Conservation (phyloP, 306 rosid species). For the Citrullus colocynthis region DNA sequence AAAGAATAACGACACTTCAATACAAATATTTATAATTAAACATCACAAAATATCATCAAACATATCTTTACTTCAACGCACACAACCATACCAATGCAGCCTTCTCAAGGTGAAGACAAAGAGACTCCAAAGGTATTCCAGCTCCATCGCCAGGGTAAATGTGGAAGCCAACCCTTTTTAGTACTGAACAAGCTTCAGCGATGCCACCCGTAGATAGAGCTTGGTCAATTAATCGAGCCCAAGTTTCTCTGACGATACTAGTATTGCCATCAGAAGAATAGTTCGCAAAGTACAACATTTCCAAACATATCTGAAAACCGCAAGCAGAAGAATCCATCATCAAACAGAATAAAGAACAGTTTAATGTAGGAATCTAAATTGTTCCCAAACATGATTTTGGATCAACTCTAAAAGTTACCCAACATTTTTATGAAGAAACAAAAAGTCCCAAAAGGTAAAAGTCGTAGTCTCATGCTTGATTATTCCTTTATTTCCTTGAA, state of each 20-base stretch:
- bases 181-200: constrained; percentile 85
- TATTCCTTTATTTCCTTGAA: no score
- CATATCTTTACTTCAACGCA: background rate
- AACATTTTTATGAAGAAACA: no score
- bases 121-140: constrained; percentile 61
- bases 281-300: constrained; percentile 88
- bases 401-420: background rate
- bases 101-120: constrained; percentile 94
- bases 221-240: constrained; percentile 90
- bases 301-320: constrained; percentile 67
- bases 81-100: constrained; percentile 61
- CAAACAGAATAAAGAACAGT: background rate
- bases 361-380: background rate
- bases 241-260: constrained; percentile 74
- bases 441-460: no score
- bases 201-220: constrained; percentile 87
- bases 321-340: constrained; percentile 10
- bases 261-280: constrained; percentile 81
- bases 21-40: background rate
- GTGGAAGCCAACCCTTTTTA: constrained; percentile 92
- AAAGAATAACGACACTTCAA: background rate
- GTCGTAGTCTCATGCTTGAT: background rate
- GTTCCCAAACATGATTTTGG: background rate
- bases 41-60: background rate
- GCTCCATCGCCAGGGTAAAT: constrained; percentile 90